Conservation (phyloP, 495 filamentous ascomycete genomes). For the Podospora didyma region DNA sequence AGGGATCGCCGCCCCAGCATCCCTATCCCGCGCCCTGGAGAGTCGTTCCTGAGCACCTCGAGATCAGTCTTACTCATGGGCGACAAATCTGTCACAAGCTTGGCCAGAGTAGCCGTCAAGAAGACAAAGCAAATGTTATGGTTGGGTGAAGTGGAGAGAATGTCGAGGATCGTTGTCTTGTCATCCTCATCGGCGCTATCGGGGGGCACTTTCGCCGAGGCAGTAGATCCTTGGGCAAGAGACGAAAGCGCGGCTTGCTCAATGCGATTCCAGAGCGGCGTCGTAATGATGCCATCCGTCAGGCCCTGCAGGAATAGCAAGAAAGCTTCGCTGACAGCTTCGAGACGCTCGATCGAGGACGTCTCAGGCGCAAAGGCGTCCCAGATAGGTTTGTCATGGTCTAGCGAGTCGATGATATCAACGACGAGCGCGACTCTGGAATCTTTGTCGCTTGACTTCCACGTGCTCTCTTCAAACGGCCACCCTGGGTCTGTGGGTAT, state of each 20-base stretch:
- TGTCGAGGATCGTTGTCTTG: constrained; percentile 66
- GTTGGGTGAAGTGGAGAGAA: constrained; percentile 63
- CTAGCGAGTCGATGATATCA: constrained; percentile 62
- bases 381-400: constrained; percentile 57
- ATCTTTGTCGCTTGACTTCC: constrained; percentile 26
- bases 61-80: constrained; percentile 35
- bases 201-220: constrained; percentile 40
- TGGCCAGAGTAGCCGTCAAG: constrained; percentile 68
- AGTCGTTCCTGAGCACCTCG: constrained; percentile 21
- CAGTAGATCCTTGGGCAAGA: constrained; percentile 25
- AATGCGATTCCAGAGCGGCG: constrained; percentile 63
- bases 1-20: constrained; percentile 32
- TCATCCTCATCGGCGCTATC: constrained; percentile 55
- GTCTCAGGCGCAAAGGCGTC: constrained; percentile 56
- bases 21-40: constrained; percentile 17
- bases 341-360: constrained; percentile 59
- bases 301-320: constrained; percentile 67
- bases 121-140: constrained; percentile 87
- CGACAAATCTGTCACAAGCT: constrained; percentile 43
- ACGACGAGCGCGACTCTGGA: constrained; percentile 26
- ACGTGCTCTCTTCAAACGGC: constrained; percentile 62
- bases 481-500: constrained; percentile 58
- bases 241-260: constrained; percentile 54
- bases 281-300: constrained; percentile 69
- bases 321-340: constrained; percentile 64